Conservation (phyloP, 768 basidiomycete species). For the Hygrocybe punicea region DNA sequence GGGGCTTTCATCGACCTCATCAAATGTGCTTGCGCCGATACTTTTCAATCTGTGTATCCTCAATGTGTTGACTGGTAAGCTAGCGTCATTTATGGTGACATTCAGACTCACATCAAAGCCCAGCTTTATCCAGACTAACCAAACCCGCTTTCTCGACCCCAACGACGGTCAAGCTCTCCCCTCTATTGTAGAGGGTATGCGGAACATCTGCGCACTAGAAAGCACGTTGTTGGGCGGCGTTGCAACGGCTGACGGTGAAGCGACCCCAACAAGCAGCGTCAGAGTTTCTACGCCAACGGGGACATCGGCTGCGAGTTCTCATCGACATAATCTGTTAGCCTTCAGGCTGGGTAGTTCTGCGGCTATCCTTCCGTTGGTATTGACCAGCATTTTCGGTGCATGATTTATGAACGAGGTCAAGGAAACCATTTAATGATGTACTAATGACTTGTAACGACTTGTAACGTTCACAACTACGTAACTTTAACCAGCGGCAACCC, state of each 20-base stretch:
- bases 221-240: constrained; percentile 54
- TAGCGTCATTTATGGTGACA: neutral
- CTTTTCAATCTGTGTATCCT: constrained; percentile 47
- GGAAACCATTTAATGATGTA: neutral
- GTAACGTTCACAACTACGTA: neutral
- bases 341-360: neutral
- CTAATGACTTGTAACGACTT: neutral
- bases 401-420: neutral
- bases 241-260: constrained; percentile 42
- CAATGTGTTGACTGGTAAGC: constrained; percentile 67
- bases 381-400: neutral
- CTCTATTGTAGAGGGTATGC: constrained; percentile 47
- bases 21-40: constrained; percentile 57
- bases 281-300: constrained; percentile 23
- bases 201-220: constrained; percentile 49
- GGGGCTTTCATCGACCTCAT: constrained; percentile 60
- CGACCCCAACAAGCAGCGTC: constrained; percentile 28
- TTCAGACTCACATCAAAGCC: constrained; percentile 1
- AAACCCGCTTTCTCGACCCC: constrained; percentile 39
- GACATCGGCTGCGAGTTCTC: neutral
- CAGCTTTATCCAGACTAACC: constrained; percentile 58
- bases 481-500: no score
- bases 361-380: neutral
- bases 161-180: constrained; percentile 48
- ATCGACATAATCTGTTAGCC: neutral